Base-by-base conservation (phyloP, 176 grass and related monocot species). In the Hordeum marinum region DNA sequence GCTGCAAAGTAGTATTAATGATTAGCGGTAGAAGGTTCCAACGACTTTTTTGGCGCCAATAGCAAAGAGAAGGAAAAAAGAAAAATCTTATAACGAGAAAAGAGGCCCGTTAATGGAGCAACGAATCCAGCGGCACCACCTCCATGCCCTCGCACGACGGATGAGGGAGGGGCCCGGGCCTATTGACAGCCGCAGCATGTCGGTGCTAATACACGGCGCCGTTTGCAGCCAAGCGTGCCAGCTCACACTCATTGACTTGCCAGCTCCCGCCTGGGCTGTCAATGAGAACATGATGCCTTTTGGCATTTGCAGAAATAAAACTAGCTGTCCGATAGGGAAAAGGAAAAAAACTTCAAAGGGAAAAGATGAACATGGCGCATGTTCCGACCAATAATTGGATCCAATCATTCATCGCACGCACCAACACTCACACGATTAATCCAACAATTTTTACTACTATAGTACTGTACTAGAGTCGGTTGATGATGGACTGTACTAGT, bases 181-280 rank as follows among this genome's bases (percentile, higher is more conserved):
- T 48, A 72, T 37, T 12, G 81, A 83, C 81, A 46, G 81, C 25
- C 24, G 17, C 4, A 26, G 72, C 55, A 62, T 75, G 81, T 63
- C 69, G 81, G 81, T 75, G 81, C 57, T 5, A 11, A 2, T 2
- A 17, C 48, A 29, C 27, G 18, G 29, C 26, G 21, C 46, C 11
- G 23, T 46, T 46, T 26, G 68, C 54, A 12, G 43, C 4, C 68
- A n/a, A 23, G 11, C 15, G 40, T 18, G 48, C 80, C 82, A 75
- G 25, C 81, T 72, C 81, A 50, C 69, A 15, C 70, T 29, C 40
- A 75, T 64, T 84, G 82, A 64, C 70, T 36, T 25, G 69, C 81
- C 81, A 46, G 81, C 68, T 1, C 34, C 0, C 3, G 32, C 17
- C 37, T 57, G 29, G 21, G 79, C 52, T 72, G 69, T 83, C 82